Conservation (phyloP, 1,284 basidiomycete species). For the Ganoderma meredithae region DNA sequence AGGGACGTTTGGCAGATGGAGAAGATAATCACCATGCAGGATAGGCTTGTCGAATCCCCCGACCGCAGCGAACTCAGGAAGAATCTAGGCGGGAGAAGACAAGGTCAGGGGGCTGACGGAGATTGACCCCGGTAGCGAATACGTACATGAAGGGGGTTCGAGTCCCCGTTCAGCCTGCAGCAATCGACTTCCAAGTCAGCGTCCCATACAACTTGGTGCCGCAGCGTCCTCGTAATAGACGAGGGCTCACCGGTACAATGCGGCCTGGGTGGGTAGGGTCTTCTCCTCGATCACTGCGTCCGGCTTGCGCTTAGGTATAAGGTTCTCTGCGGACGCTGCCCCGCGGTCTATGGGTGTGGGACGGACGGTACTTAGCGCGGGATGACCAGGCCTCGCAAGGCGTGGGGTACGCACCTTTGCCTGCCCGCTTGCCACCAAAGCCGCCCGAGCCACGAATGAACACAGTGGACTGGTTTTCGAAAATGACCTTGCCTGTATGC, state of each 20-base stretch:
- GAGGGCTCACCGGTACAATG: conserved; percentile 79
- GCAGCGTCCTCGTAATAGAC: neutral
- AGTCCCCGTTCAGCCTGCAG: conserved; percentile 83
- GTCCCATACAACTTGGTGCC: neutral
- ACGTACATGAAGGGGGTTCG: conserved; percentile 89
- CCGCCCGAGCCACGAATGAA: conserved; percentile 96
- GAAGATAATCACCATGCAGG: conserved; percentile 60
- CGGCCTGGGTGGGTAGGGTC: conserved; percentile 85
- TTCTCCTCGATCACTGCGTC: conserved; percentile 90
- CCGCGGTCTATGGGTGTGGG: conserved; percentile 78
- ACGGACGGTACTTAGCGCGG: neutral
- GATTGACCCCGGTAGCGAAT: neutral
- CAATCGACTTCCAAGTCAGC: neutral
- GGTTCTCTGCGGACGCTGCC: conserved; percentile 86
- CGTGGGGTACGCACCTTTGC: conserved; percentile 62
- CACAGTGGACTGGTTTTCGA: conserved; percentile 93
- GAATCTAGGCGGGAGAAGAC: conserved; percentile 62
- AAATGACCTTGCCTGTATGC: conserved; percentile 80
- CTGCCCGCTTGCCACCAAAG: conserved; percentile 91
- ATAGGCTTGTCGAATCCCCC: conserved; percentile 96
- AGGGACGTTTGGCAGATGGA: neutral
- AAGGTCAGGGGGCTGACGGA: conserved; percentile 14
- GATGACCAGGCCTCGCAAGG: neutral
- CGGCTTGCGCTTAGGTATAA: conserved; percentile 82
- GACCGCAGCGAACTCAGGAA: conserved; percentile 92